Percentiles rank a stretch among this genome's conserved stretches.
Conservation (phyloP, 768 basidiomycete species). For the Leccinum aurantiacum region DNA sequence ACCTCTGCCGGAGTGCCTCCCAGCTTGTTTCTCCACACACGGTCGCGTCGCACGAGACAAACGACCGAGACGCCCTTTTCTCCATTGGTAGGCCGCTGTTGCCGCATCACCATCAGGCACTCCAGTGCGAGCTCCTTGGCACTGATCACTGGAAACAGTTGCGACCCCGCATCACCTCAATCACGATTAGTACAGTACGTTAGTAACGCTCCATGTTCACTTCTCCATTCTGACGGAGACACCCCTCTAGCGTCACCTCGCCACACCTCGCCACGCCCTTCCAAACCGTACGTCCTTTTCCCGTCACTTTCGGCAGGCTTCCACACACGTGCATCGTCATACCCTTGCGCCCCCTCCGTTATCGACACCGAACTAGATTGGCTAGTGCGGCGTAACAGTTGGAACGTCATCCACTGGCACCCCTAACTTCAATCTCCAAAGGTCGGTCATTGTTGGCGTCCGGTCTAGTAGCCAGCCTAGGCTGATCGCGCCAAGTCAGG, state of each 20-base stretch:
- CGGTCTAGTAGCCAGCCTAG: neutral
- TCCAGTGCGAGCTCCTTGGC: neutral
- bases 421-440: neutral
- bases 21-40: neutral
- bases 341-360: neutral
- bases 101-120: constrained; percentile 9
- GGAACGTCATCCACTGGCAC: neutral
- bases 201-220: neutral
- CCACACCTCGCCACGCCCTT: neutral
- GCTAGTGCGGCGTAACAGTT: neutral
- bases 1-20: constrained; percentile 1
- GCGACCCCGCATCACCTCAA: neutral
- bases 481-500: neutral
- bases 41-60: neutral
- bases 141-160: neutral
- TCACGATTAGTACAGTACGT: neutral
- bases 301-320: neutral
- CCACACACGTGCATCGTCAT: constrained; percentile 5
- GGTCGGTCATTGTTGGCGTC: neutral
- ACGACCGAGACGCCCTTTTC: neutral
- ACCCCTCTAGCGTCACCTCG: neutral
- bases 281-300: neutral
- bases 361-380: neutral
- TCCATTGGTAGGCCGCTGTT: neutral
- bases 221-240: constrained; percentile 2